Evolutionary conservation across 2,329 filamentous ascomycete genomes (phyloP), one percentile per base, ranked within the genome.

Genomic region (Cercospora sp.): DNA sequence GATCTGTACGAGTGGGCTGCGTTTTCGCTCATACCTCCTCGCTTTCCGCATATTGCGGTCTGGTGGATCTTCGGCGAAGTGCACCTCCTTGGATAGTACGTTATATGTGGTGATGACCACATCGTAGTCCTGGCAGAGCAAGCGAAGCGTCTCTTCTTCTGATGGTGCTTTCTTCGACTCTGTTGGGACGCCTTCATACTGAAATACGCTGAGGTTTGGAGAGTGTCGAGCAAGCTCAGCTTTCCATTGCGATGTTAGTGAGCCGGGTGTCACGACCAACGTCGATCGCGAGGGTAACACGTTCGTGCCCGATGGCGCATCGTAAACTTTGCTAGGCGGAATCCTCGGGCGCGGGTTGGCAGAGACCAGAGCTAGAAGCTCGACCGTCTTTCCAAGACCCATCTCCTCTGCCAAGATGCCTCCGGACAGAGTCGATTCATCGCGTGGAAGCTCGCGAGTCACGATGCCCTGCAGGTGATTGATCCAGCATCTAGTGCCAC

Each of bases 361-460:
- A 7, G 87, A 82, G n/a, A 93, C 86, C 10, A 94, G 82, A 3
- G 89, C 85, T 55, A 93, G 87, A 2, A 92, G 83, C 79, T 94
- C 92, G 3, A 94, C 83, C 0, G 91, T 94, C 78, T 94, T 94
- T 1, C 91, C 91, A 1, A 94, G 81, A 0, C 91, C 91, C 91
- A 94, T 94, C 78, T 94, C 91, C 75, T 94, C 91, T 0, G 90
- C 88, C 5, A 94, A 81, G 59, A 93, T 89, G 0, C 91, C 91
- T 2, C 88, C 88, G 40, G 75, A 79, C 1, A 84, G 67, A 57
- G 79, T 84, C 10, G 87, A 67, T 0, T 73, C 71, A n/a, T 77
- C 75, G 62, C 86, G 32, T 12, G 74, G 73, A 80, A 24, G 77
- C 7, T 66, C 51, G 2, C 72, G 74, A 8, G 71, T 73, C 5